phyloP scores from a whole-genome alignment of 345 rosid species.

The Conringia planisiliqua region DNA sequence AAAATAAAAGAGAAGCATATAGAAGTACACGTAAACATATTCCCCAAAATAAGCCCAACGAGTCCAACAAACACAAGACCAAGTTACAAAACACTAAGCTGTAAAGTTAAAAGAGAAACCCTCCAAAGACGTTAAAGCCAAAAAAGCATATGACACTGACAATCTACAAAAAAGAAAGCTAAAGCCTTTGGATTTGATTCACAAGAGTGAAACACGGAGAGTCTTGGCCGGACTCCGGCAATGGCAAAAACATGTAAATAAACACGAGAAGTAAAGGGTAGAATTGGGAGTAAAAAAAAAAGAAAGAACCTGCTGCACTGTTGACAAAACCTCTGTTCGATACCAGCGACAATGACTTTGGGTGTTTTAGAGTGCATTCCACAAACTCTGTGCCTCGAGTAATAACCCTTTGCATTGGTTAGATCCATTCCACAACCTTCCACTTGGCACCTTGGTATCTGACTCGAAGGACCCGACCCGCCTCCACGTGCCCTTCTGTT shows the following conservation, averaged over 20 bases:
- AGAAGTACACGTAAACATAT: conserved; percentile 33
- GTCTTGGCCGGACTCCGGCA: conserved; percentile 21
- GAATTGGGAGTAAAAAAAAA: not conserved
- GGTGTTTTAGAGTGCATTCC: conserved; percentile 81
- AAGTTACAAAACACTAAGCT: conserved; percentile 29
- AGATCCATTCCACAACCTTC: conserved; percentile 95
- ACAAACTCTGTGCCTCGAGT: conserved; percentile 93
- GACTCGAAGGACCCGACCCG: conserved; percentile 45
- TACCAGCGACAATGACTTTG: conserved; percentile 69
- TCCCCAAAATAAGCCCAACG: conserved; percentile 27
- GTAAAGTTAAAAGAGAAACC: conserved; percentile 20
- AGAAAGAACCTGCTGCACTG: conserved; percentile 86
- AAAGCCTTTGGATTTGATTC: conserved; percentile 21
- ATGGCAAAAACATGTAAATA: conserved; percentile 23
- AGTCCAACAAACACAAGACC: conserved; percentile 37
- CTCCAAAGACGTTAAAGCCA: conserved; percentile 33
- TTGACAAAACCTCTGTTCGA: conserved; percentile 94
- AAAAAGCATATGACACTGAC: conserved; percentile 32
- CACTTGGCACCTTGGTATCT: conserved; percentile 87
- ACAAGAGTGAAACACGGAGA: conserved; percentile 3
- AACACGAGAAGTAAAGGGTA: conserved; percentile 6
- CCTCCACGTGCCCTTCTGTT: conserved; percentile 41
- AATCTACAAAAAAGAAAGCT: conserved; percentile 21
- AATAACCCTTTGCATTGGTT: conserved; percentile 86
- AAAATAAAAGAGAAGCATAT: conserved; percentile 9